A percentile compares a stretch with the other conserved stretches of the same genome.
Evolutionary conservation across 1,284 basidiomycete species (phyloP).

Genomic region (Austropuccinia psidii): DNA sequence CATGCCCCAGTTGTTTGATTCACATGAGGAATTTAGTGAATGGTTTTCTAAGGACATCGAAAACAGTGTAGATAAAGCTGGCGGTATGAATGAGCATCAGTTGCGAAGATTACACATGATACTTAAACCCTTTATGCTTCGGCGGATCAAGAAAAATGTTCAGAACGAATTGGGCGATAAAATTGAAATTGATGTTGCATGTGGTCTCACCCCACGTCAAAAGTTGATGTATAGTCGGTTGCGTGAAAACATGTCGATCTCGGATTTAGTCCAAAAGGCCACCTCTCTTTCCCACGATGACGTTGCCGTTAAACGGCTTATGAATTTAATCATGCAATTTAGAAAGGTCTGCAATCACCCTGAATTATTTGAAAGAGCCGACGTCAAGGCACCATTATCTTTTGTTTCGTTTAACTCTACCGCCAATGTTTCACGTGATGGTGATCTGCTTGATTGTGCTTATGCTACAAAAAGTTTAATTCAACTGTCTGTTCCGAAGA

Average conservation of each 20-base stretch:
- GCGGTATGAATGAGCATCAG: conserved; percentile 91
- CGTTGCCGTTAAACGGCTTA: conserved; percentile 81
- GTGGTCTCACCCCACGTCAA: conserved; percentile 89
- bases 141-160: conserved; percentile 94
- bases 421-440: conserved; percentile 72
- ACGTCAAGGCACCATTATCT: conserved; percentile 85
- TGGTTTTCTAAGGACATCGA: conserved; percentile 99
- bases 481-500: conserved; percentile 64
- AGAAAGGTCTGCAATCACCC: conserved; percentile 99
- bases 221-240: conserved; percentile 85
- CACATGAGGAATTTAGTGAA: conserved; percentile 98
- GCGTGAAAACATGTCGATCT: conserved; percentile 84
- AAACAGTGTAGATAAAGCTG: conserved; percentile 79
- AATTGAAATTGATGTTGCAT: conserved; percentile 95
- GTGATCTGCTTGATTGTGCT: conserved; percentile 70
- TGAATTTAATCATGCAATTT: conserved; percentile 99
- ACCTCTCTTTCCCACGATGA: conserved; percentile 72
- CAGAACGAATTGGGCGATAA: conserved; percentile 99
- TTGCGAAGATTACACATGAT: conserved; percentile 96
- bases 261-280: conserved; percentile 88
- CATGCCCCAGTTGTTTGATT: conserved; percentile 99
- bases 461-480: conserved; percentile 81
- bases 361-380: conserved; percentile 94
- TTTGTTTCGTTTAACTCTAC: conserved; percentile 77
- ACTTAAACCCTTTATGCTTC: conserved; percentile 97